Base-by-base conservation (phyloP, 2,329 filamentous ascomycete genomes). In the Cercospora sojina region DNA sequence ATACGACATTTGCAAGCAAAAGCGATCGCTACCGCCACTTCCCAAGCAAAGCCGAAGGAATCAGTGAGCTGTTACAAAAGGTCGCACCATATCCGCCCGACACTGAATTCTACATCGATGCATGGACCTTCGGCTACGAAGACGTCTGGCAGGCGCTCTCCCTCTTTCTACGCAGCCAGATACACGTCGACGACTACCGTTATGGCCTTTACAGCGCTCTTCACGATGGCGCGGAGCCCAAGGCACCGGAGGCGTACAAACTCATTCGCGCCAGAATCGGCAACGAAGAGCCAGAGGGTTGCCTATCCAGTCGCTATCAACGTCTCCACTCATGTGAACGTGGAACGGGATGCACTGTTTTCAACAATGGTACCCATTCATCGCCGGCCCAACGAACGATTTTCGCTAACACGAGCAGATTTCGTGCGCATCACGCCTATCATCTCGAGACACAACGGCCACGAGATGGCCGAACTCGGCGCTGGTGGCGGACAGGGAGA, bases 101-200 rank as follows among this genome's bases (percentile, higher is more conserved):
- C 43, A 96, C 92, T 0, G 77, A 90, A 0, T 97, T 97, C 73
- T 91, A 96, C 76, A 85, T 98, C 55, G 87, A 93, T 64, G 87
- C 92, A 0, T 97, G 93, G 93, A 97, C 94, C 0, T 95, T 95
- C 75, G 91, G 91, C 0, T 97, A 97, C 69, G 93, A 98, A 76
- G 91, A 96, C 61, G 92, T 97, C 0, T 97, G 93, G 93, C 82
- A 93, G 66, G 90, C 92, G 0, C 79, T 98, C 0, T 89, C 92
- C 0, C 85, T 88, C 23, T 86, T 88, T 10, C 80, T 97, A 0
- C 79, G 86, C 5, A 89, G 89, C 0, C 72, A 90, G 82, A 86
- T 97, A 1, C 94, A 97, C 73, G 86, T 97, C 2, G 92, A 96
- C 75, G 81, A 86, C 16, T 97, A 97, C 75, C 92, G 93, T 71